Percentiles rank a stretch among this genome's conserved stretches.
Evolutionary conservation across 495 filamentous ascomycete genomes (phyloP).

Genomic region (Podospora bellae-mahoneyi): DNA sequence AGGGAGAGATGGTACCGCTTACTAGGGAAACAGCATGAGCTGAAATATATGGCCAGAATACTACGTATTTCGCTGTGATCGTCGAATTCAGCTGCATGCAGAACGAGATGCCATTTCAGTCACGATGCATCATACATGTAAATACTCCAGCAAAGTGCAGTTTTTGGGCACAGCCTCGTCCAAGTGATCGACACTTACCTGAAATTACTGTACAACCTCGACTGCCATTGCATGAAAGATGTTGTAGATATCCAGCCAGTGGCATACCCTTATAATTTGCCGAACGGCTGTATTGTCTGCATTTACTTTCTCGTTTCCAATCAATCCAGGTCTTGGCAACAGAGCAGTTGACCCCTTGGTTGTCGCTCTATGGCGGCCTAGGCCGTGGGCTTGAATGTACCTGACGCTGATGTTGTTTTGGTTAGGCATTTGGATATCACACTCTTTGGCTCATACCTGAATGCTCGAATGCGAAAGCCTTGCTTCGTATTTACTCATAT

Average conservation of each 20-base stretch:
- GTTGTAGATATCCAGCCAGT: background rate
- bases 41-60: background rate
- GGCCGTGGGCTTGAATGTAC: too few species aligned
- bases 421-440: too few species aligned
- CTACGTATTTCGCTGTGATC: background rate
- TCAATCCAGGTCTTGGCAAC: background rate
- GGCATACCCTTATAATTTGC: background rate
- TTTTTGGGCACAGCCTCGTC: background rate
- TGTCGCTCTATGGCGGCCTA: too few species aligned
- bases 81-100: background rate
- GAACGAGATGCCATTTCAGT: background rate
- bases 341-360: background rate
- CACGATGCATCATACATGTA: background rate
- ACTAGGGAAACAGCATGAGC: too few species aligned
- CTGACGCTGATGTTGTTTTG: too few species aligned
- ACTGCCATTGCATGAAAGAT: background rate
- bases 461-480: too few species aligned
- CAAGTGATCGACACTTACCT: background rate
- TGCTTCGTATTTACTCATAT: too few species aligned
- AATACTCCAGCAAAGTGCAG: background rate
- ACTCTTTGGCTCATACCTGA: too few species aligned
- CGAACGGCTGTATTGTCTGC: background rate
- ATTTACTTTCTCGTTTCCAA: background rate
- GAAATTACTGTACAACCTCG: background rate
- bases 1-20: too few species aligned